Conservation (phyloP, 2,329 filamentous ascomycete species). For the Penicillium sp. region DNA sequence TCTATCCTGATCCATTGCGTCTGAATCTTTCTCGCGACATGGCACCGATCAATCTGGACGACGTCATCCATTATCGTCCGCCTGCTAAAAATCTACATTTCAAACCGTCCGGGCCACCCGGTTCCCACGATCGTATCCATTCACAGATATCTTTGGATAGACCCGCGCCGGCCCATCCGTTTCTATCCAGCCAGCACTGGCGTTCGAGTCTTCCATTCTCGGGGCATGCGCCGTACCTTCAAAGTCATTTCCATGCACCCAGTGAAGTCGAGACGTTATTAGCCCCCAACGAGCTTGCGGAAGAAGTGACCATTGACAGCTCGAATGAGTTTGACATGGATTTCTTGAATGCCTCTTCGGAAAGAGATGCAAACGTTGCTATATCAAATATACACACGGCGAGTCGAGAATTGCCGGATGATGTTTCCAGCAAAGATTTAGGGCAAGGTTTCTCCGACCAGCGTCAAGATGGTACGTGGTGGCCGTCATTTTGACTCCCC, state of each 20-base stretch:
- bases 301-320: slow-evolving; percentile 4
- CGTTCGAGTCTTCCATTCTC: slow-evolving; percentile 2
- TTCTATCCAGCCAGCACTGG: slow-evolving; percentile 1
- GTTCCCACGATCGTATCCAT: not conserved
- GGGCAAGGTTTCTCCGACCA: not conserved
- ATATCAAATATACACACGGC: slow-evolving; percentile 2
- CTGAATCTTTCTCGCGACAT: slow-evolving; percentile 6
- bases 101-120: not conserved
- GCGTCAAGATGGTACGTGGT: slow-evolving; percentile 3
- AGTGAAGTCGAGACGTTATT: not conserved
- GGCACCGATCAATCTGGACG: slow-evolving; percentile 5
- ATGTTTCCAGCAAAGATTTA: slow-evolving; percentile 1
- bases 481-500: slow-evolving; percentile 1
- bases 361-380: slow-evolving; percentile 1
- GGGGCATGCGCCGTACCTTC: not conserved
- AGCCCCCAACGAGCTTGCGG: slow-evolving; percentile 1
- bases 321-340: slow-evolving; percentile 1
- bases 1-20: not conserved
- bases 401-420: slow-evolving; percentile 6
- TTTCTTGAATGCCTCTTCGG: slow-evolving; percentile 3
- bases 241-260: not conserved
- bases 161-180: not conserved
- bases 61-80: slow-evolving; percentile 8
- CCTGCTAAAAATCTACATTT: slow-evolving; percentile 5
- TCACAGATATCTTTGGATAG: slow-evolving; percentile 2